Base-by-base conservation (phyloP, 1,139 yeast genomes). In the Blastobotrys malaysiensis region DNA sequence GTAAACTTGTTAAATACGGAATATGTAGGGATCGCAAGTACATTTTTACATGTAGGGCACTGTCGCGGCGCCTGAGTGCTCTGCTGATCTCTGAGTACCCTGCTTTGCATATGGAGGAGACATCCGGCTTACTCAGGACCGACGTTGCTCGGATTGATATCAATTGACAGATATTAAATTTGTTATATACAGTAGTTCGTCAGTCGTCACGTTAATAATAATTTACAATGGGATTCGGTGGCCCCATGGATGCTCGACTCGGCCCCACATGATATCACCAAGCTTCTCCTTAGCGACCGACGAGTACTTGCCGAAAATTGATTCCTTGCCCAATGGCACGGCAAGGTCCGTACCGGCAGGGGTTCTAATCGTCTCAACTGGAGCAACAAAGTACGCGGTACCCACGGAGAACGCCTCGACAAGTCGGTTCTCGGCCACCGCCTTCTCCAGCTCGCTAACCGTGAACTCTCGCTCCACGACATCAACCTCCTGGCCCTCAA, bases 341-440 rank as follows among this genome's bases (percentile, higher is more conserved):
- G 61, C 47, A 54, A 75, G 63, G 49, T 65, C 68, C 52, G 67
- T 66, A 31, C 75, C 77, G 36, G 61, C 65, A 24, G 66, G 66
- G 56, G 70, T 65, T 45, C 73, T 71, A 56, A 75, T 72, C 52
- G 61, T 61, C 50, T 63, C 62, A 55, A 74, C 72, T 3, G 78
- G 74, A 18, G 77, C 68, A 3, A 75, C 74, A 57, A 75, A 69
- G 57, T 71, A 75, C 11, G 78, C 78, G 46, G 79, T 75, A 16
- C 79, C 78, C 45, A 74, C 66, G 7, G 75, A 74, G 54, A 75
- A 75, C 1, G 77, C 77, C 63, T 75, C 79, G 11, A 73, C 65
- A 53, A 75, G 67, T 52, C 75, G 67, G 51, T 73, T 72, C 61
- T 70, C 71, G 36, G 65, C 68, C 20, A 72, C 69, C 20, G 73